Evolutionary conservation across 1,284 basidiomycete genomes (phyloP).

Genomic region (Phenoliferia sp.): DNA sequence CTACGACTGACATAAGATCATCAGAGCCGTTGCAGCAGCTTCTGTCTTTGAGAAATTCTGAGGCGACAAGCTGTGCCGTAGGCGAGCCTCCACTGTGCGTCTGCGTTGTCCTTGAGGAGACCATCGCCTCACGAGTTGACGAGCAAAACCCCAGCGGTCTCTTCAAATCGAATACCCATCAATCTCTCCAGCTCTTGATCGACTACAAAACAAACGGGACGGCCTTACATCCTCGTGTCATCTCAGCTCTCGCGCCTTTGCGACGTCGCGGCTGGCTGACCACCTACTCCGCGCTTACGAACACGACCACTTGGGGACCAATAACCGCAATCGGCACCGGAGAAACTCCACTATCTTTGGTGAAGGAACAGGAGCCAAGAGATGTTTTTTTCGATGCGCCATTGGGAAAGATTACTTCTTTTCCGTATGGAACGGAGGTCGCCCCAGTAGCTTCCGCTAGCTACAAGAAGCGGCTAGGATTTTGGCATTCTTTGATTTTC

Average conservation of each 20-base stretch:
- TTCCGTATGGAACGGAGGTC: not conserved
- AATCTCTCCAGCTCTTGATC: constrained; percentile 15
- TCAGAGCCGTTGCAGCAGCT: constrained; percentile 17
- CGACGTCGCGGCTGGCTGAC: constrained; percentile 20
- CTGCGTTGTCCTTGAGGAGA: not conserved
- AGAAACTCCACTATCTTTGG: constrained; percentile 35
- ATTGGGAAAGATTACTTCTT: constrained; percentile 22
- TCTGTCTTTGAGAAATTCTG: constrained; percentile 9
- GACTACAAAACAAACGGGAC: constrained; percentile 18
- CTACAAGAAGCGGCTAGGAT: constrained; percentile 6
- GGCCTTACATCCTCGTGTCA: constrained; percentile 5
- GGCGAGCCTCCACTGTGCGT: constrained; percentile 4
- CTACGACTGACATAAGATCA: not conserved
- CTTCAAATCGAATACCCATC: constrained; percentile 1
- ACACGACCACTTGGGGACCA: constrained; percentile 31
- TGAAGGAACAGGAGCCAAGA: constrained; percentile 32
- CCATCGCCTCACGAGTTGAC: too few species aligned
- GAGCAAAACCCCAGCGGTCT: constrained; percentile 5
- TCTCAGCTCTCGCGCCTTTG: constrained; percentile 20
- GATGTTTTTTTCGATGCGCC: constrained; percentile 42
- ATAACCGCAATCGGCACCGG: constrained; percentile 41
- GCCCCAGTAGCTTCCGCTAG: constrained; percentile 15
- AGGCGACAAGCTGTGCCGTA: not conserved
- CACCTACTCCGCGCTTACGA: constrained; percentile 9
- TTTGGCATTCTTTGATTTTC: constrained; percentile 1